Percentiles rank a stretch among this genome's conserved stretches.
phyloP scores from a whole-genome alignment of 164 flowering plant species.

The Umbilicus rupestris region DNA sequence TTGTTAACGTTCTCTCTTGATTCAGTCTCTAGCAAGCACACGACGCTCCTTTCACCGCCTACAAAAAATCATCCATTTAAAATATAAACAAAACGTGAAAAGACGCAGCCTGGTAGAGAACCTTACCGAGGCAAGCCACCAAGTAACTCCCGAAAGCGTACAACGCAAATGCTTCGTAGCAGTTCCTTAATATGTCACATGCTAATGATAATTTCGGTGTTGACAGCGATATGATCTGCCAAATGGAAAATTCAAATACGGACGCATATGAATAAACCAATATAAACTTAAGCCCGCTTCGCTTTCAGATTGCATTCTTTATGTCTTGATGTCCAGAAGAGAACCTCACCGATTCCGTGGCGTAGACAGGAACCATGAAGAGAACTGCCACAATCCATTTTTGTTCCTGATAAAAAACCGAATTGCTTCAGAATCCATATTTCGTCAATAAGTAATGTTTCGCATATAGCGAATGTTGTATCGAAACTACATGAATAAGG shows the following conservation, averaged over 20 bases:
- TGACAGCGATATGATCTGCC: slow-evolving; percentile 63
- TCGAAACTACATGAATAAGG: background rate
- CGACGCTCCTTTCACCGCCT: slow-evolving; percentile 68
- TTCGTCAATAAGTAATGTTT: background rate
- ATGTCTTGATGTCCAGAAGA: background rate
- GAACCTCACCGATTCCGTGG: slow-evolving; percentile 65
- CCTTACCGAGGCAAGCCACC: slow-evolving; percentile 78
- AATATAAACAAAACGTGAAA: background rate
- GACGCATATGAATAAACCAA: background rate
- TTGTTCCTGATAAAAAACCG: slow-evolving; percentile 9
- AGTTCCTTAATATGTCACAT: slow-evolving; percentile 67
- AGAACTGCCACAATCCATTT: slow-evolving; percentile 69
- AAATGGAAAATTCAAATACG: slow-evolving; percentile 5
- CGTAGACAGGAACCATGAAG: slow-evolving; percentile 86
- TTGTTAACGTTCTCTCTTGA: slow-evolving; percentile 34
- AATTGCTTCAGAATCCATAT: slow-evolving; percentile 2
- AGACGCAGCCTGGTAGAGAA: background rate
- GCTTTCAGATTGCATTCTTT: background rate
- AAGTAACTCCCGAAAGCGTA: slow-evolving; percentile 82
- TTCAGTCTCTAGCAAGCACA: slow-evolving; percentile 49
- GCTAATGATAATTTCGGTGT: slow-evolving; percentile 50
- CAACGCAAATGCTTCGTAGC: slow-evolving; percentile 88
- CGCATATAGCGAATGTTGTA: background rate
- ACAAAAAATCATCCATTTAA: slow-evolving; percentile 27
- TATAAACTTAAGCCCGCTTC: background rate